phyloP scores from a whole-genome alignment of 83 land plant species.

The Thuja plicata region DNA sequence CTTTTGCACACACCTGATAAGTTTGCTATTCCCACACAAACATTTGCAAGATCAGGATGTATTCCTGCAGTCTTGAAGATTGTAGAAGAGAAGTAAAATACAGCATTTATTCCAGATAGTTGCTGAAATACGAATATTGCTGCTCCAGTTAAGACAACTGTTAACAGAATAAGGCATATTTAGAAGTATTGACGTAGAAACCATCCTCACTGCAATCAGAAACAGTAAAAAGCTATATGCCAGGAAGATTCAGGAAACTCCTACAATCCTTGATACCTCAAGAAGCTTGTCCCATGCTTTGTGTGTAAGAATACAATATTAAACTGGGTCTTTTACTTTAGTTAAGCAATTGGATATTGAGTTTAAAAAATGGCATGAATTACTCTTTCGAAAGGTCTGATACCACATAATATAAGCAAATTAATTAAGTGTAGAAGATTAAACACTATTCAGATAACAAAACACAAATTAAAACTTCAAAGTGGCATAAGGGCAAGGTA shows the following conservation, averaged over 20 bases:
- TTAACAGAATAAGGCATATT: not conserved
- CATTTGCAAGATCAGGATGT: slow-evolving; percentile 71
- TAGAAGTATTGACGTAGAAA: not conserved
- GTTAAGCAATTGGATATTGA: not conserved
- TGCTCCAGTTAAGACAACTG: slow-evolving; percentile 86
- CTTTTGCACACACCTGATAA: slow-evolving; percentile 47
- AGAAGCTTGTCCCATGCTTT: not conserved
- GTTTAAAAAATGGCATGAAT: not conserved
- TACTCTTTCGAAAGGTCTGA: not conserved
- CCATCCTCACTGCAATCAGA: not conserved
- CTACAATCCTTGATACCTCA: not conserved
- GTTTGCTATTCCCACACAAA: slow-evolving; percentile 66
- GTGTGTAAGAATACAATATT: not conserved
- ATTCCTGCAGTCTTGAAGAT: slow-evolving; percentile 78
- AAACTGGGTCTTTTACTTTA: not conserved
- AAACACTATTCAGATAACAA: not conserved
- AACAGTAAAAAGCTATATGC: not conserved
- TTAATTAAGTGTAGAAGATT: not conserved
- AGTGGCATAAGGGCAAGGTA: not conserved
- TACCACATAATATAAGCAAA: not conserved
- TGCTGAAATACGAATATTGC: slow-evolving; percentile 84
- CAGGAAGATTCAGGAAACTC: not conserved
- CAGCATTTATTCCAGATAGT: slow-evolving; percentile 93
- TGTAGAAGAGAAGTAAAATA: slow-evolving; percentile 85
- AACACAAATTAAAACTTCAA: not conserved